Percentiles rank a stretch among this genome's conserved stretches.
Evolutionary conservation across 257 asterid species (phyloP).

Genomic region (Thymus mandschuricus): DNA sequence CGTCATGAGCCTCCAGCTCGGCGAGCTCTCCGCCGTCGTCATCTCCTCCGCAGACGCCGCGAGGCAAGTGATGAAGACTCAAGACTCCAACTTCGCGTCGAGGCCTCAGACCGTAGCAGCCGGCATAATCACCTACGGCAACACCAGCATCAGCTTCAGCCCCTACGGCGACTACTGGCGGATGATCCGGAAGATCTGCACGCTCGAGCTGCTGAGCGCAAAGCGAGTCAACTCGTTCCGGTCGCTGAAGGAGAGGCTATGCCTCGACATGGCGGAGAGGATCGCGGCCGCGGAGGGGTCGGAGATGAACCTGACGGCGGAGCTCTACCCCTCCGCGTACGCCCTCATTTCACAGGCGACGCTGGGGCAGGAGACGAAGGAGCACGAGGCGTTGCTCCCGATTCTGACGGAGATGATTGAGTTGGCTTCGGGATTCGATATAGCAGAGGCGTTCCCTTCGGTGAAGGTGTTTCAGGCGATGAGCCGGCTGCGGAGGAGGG

Average conservation of each 20-base stretch:
- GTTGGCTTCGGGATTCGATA: background rate
- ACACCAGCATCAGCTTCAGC: background rate
- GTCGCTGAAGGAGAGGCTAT: conserved; percentile 29
- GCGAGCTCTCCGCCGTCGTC: conserved; percentile 33
- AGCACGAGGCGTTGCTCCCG: background rate
- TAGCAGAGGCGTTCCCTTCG: background rate
- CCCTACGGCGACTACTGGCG: conserved; percentile 49
- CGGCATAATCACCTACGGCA: conserved; percentile 28
- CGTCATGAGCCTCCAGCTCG: conserved; percentile 42
- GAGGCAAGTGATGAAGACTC: conserved; percentile 39
- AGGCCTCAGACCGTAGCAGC: conserved; percentile 38
- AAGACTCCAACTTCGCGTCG: conserved; percentile 38
- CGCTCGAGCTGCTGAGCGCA: conserved; percentile 39
- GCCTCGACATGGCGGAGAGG: background rate
- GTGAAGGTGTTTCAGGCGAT: background rate
- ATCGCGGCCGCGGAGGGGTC: too few species aligned
- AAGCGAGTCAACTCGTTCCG: conserved; percentile 42
- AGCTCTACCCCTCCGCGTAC: background rate
- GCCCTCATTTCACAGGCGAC: background rate
- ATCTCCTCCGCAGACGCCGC: conserved; percentile 43
- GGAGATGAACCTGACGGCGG: too few species aligned
- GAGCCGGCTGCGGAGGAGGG: background rate
- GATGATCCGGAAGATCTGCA: conserved; percentile 45
- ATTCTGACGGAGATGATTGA: background rate
- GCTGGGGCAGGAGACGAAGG: background rate